Percentiles rank a stretch among this genome's conserved stretches.
phyloP scores from a whole-genome alignment of 2,329 filamentous ascomycete genomes.

The Fonsecaea nubica region DNA sequence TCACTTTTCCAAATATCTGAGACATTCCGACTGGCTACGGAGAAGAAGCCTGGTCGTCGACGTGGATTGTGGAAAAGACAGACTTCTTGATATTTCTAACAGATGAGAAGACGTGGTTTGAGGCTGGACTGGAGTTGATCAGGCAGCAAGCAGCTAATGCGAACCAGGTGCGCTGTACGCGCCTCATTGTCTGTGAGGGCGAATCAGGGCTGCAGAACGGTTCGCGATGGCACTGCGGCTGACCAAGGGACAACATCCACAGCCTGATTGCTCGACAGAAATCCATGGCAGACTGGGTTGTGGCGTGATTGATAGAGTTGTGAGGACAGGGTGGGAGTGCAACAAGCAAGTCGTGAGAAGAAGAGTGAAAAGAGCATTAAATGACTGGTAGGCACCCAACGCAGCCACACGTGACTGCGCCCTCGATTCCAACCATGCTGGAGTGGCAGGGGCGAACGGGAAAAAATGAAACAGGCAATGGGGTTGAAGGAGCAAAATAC shows the following conservation, averaged over 20 bases:
- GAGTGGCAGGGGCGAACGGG: not conserved
- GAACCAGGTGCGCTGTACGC: not conserved
- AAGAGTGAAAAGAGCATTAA: not conserved
- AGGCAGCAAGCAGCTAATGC: not conserved
- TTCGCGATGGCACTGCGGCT: not conserved
- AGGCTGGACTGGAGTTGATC: not conserved
- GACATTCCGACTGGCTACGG: not conserved
- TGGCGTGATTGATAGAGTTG: not conserved
- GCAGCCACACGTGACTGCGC: not conserved
- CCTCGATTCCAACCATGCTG: not conserved
- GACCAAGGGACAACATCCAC: not conserved
- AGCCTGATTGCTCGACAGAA: not conserved
- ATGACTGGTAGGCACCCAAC: not conserved
- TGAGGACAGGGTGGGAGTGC: not conserved
- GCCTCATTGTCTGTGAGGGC: not conserved
- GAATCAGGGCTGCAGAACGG: not conserved
- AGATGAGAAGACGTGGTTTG: not conserved
- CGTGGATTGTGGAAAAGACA: not conserved
- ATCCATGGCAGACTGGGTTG: not conserved
- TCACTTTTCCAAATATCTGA: constrained; percentile 9
- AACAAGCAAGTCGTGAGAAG: not conserved
- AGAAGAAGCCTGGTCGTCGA: not conserved
- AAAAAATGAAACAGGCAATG: not conserved
- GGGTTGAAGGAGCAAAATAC: not conserved
- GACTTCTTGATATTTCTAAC: not conserved